A percentile compares a stretch with the other conserved stretches of the same genome.
phyloP scores from a whole-genome alignment of 1,284 basidiomycete species.

The Cerioporus squamosus region DNA sequence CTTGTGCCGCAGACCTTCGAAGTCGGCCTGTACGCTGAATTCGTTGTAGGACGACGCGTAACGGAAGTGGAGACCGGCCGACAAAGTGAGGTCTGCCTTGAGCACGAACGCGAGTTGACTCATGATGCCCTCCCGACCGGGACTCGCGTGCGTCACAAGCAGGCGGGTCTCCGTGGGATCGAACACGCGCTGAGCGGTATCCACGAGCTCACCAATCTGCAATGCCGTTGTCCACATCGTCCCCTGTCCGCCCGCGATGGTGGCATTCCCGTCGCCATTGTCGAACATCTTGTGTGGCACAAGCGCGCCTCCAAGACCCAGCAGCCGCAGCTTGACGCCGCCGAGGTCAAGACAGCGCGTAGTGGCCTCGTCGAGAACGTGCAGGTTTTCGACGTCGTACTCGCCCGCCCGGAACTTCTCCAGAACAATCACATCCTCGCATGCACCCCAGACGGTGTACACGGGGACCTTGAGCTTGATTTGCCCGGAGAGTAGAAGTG shows the following conservation, averaged over 20 bases:
- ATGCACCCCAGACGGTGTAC: conserved; percentile 97
- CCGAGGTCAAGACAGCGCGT: conserved; percentile 91
- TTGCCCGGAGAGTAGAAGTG: conserved; percentile 86
- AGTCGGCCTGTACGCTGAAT: conserved; percentile 91
- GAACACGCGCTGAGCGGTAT: conserved; percentile 94
- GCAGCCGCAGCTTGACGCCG: conserved; percentile 89
- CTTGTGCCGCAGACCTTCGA: conserved; percentile 89
- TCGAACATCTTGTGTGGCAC: conserved; percentile 98
- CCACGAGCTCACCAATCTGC: conserved; percentile 97
- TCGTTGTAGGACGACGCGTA: conserved; percentile 98
- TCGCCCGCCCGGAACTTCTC: conserved; percentile 90
- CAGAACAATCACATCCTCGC: conserved; percentile 93
- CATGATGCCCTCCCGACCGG: conserved; percentile 92
- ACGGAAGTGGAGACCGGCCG: conserved; percentile 96
- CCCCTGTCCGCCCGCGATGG: conserved; percentile 96
- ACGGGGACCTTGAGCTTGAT: conserved; percentile 91
- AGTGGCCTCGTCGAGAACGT: conserved; percentile 93
- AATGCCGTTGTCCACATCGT: conserved; percentile 99
- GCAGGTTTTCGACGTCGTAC: conserved; percentile 86
- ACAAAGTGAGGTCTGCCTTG: conserved; percentile 95
- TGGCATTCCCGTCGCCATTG: conserved; percentile 92
- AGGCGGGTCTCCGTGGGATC: conserved; percentile 94
- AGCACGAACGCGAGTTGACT: conserved; percentile 88
- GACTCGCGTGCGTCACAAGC: conserved; percentile 90
- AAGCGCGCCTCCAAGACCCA: conserved; percentile 95